Conservation (phyloP, 176 grass and related monocot genomes). For the Hyparrhenia diplandra region DNA sequence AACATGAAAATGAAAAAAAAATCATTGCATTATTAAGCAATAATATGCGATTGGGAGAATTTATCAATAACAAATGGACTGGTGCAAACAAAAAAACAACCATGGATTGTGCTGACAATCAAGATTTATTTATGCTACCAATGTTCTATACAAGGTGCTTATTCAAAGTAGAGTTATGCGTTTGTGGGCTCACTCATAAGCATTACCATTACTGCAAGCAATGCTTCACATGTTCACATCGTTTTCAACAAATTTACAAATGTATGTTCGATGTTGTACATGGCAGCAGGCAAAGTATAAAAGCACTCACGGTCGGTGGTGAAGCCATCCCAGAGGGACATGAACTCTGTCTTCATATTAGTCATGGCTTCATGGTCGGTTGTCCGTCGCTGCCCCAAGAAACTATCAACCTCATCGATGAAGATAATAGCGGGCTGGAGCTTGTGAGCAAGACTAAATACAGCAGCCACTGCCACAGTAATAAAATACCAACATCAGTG, state of each 20-base stretch:
- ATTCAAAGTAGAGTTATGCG: neutral
- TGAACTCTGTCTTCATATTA: slow-evolving; percentile 99
- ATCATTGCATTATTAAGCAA: neutral
- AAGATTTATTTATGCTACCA: neutral
- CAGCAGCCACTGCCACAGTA: slow-evolving; percentile 63
- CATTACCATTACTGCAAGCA: neutral
- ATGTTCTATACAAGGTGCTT: neutral
- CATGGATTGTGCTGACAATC: neutral
- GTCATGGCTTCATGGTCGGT: slow-evolving; percentile 94
- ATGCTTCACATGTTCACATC: neutral
- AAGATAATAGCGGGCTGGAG: slow-evolving; percentile 98
- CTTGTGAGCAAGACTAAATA: slow-evolving; percentile 86
- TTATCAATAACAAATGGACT: neutral
- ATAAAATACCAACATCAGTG: slow-evolving; percentile 5
- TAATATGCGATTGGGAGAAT: neutral
- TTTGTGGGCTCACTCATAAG: neutral
- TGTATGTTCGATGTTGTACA: neutral
- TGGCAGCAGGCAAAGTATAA: neutral
- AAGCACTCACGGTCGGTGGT: slow-evolving; percentile 86
- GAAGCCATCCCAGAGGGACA: slow-evolving; percentile 99
- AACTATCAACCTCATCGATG: slow-evolving; percentile 96
- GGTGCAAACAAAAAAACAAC: neutral
- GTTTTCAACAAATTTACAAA: neutral
- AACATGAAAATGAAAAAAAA: neutral
- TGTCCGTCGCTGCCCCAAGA: slow-evolving; percentile 75